Base-by-base conservation (phyloP, 768 basidiomycete genomes). In the Amanita pallidorosea region DNA sequence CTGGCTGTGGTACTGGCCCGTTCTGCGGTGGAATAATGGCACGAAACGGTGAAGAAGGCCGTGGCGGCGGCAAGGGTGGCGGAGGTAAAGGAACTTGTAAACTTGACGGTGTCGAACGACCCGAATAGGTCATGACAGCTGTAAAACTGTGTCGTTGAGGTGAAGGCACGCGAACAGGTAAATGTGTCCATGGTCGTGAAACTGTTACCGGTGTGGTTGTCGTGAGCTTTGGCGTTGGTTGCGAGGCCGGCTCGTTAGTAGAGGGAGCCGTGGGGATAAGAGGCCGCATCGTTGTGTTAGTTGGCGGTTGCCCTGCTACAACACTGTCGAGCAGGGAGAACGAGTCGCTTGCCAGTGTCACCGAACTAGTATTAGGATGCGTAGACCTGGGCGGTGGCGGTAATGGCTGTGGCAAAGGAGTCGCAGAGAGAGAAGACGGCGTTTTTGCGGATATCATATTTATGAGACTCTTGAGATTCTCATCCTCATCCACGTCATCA, bases 361-460 rank as follows among this genome's bases (percentile, higher is more conserved):
- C 13, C 7, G 51, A 33, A 18, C 22, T 18, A 18, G 20, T 9
- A 17, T 13, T n/a, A 15, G 64, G 65, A 7, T 69, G 66, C 42
- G 67, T 69, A n/a, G 67, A 62, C 40, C 71, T 66, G 71, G 75
- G 67, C 15, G 70, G 65, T 41, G 70, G 72, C 9, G 68, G 60
- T 25, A 74, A 65, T 12, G 74, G 76, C 9, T 76, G 72, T 18
- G 77, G 76, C 47, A 80, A 61, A 31, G 63, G 56, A 2, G 63
- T 62, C 3, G 74, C 70, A n/a, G 38, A 50, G 37, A 74, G 61
- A 12, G 72, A 65, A 8, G 74, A 61, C 25, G 41, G 31, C 11
- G 50, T 20, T 36, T 51, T 43, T 13, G 76, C 67, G 48, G 65
- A 65, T 20, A 73, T 66, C 64, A 73, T 67, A 51, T 59, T 63